Percentiles rank a stretch among this genome's conserved stretches.
Evolutionary conservation across 129 eudicot species (phyloP).

Genomic region (Deinandra increscens): DNA sequence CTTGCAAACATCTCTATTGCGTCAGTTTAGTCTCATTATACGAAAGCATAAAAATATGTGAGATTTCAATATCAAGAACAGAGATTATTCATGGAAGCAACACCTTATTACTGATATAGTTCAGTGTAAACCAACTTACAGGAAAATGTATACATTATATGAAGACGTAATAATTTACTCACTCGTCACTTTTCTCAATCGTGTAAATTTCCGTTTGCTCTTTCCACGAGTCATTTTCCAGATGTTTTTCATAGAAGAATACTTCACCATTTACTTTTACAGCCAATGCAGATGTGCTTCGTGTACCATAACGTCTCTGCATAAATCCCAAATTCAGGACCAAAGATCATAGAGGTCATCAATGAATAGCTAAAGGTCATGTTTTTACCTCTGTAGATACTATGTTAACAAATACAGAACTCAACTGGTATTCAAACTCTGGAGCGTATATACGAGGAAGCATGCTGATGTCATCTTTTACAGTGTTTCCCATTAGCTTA

Average conservation of each 20-base stretch:
- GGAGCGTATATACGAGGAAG: slow-evolving; percentile 54
- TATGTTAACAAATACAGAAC: slow-evolving; percentile 40
- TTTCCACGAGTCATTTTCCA: slow-evolving; percentile 59
- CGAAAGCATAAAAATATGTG: no score
- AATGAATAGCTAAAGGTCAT: background rate
- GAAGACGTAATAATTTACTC: slow-evolving; percentile 9
- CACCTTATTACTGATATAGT: background rate
- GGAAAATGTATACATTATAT: background rate
- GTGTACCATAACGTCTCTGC: slow-evolving; percentile 89
- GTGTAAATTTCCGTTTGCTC: slow-evolving; percentile 41
- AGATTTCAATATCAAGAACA: background rate
- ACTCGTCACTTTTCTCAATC: slow-evolving; percentile 37
- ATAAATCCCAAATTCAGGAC: background rate
- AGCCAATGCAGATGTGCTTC: slow-evolving; percentile 68
- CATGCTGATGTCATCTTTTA: slow-evolving; percentile 55
- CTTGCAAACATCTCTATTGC: background rate
- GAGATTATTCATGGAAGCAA: background rate
- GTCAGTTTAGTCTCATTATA: background rate
- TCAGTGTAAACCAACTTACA: background rate
- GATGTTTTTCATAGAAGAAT: slow-evolving; percentile 57
- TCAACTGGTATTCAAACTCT: slow-evolving; percentile 53
- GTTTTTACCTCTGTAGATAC: background rate
- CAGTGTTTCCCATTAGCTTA: slow-evolving; percentile 64
- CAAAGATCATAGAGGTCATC: background rate
- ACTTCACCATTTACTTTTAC: slow-evolving; percentile 49